Evolutionary conservation across 2,329 filamentous ascomycete genomes (phyloP).

Genomic region (Aspergillus calidoustus): DNA sequence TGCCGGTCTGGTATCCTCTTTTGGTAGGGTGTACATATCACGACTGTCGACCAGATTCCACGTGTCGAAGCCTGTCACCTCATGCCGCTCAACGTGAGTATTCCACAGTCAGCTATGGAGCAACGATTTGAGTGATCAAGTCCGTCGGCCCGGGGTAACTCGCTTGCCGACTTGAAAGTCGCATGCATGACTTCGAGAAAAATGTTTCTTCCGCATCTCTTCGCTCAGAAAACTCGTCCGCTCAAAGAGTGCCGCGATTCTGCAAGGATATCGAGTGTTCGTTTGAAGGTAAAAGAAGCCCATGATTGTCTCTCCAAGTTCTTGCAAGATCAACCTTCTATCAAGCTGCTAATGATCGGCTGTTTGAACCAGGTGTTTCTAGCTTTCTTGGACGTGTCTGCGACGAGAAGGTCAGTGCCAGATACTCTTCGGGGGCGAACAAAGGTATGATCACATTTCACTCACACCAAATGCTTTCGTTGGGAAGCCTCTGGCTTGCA

Average conservation of each 20-base stretch:
- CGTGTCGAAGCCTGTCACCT: neutral
- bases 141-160: neutral
- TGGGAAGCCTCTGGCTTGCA: neutral
- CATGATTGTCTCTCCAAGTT: neutral
- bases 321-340: too few relatives aligned
- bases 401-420: neutral
- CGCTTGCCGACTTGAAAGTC: neutral
- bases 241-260: neutral
- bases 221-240: neutral
- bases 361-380: neutral
- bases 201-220: neutral
- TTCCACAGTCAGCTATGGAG: neutral
- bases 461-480: neutral
- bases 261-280: neutral
- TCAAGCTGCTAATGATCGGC: neutral
- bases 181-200: neutral
- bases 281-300: neutral
- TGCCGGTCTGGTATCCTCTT: neutral
- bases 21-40: neutral
- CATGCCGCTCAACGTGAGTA: neutral
- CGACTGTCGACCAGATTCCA: neutral
- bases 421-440: neutral
- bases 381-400: neutral
- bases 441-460: neutral
- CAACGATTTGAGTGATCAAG: neutral